Conservation (phyloP, 1,284 basidiomycete species). For the Hypsizygus ulmarius region DNA sequence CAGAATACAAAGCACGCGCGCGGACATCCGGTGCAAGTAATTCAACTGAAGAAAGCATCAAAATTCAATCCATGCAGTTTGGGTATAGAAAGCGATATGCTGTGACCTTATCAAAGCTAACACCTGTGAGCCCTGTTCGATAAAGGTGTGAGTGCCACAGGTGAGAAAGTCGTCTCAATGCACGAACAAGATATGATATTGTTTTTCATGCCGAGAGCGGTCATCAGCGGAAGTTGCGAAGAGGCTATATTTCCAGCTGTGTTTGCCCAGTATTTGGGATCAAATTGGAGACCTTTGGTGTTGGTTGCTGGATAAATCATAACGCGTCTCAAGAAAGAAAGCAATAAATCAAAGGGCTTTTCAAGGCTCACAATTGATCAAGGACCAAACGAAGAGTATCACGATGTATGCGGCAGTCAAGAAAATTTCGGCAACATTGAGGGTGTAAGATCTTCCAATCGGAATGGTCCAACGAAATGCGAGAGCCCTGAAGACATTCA, state of each 20-base stretch:
- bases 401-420: constrained; percentile 44
- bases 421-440: constrained; percentile 48
- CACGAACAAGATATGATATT: constrained; percentile 56
- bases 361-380: constrained; percentile 45
- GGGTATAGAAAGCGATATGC: too few species aligned
- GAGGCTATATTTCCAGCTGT: constrained; percentile 50
- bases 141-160: neutral
- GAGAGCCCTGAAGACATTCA: constrained; percentile 46
- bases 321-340: too few species aligned
- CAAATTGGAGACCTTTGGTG: constrained; percentile 31
- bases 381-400: constrained; percentile 47
- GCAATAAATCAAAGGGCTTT: too few species aligned
- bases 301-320: constrained; percentile 32
- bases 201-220: constrained; percentile 63
- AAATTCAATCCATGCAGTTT: too few species aligned
- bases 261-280: constrained; percentile 44
- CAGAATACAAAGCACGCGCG: constrained; percentile 47
- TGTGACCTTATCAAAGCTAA: constrained; percentile 16
- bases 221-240: constrained; percentile 58
- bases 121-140: constrained; percentile 14
- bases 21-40: constrained; percentile 49
- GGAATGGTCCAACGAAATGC: constrained; percentile 49
- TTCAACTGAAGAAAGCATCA: constrained; percentile 37
- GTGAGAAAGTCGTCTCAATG: neutral
- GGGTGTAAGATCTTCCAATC: constrained; percentile 39